Evolutionary conservation across 1,284 basidiomycete genomes (phyloP).

Genomic region (Sanguinoderma infundibulare): DNA sequence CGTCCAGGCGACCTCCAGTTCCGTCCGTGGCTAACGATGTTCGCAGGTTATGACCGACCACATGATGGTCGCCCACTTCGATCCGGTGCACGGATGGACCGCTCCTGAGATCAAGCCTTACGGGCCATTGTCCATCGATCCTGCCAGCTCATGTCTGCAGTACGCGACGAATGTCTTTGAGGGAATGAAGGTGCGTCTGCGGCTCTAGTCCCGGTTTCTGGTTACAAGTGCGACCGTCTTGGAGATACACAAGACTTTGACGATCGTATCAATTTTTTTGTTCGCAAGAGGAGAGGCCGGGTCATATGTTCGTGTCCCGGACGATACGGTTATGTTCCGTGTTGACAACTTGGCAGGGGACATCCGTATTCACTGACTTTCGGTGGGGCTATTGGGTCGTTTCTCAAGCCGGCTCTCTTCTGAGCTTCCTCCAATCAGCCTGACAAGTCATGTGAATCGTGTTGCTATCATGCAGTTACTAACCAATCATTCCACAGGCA

Average conservation of each 20-base stretch:
- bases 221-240: no score
- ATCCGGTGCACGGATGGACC: slow-evolving; percentile 75
- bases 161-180: slow-evolving; percentile 85
- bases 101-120: slow-evolving; percentile 81
- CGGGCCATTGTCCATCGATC: slow-evolving; percentile 74
- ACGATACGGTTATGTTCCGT: no score
- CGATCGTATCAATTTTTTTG: no score
- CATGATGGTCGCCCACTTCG: slow-evolving; percentile 75
- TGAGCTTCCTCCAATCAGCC: not conserved
- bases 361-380: no score
- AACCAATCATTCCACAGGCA: slow-evolving; percentile 43
- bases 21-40: slow-evolving; percentile 36
- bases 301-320: no score
- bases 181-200: slow-evolving; percentile 77
- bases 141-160: slow-evolving; percentile 74
- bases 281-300: no score
- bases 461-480: not conserved
- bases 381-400: not conserved
- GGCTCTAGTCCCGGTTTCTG: no score
- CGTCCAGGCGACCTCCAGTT: slow-evolving; percentile 3
- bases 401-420: not conserved
- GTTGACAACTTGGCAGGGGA: no score
- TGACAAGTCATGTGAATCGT: not conserved
- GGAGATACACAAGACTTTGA: no score
- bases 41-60: slow-evolving; percentile 67